These are phyloP conservation scores for Metschnikowia lochheadii DNA, from an alignment of 805 yeast species.

Conservation along the genomic window DNA sequence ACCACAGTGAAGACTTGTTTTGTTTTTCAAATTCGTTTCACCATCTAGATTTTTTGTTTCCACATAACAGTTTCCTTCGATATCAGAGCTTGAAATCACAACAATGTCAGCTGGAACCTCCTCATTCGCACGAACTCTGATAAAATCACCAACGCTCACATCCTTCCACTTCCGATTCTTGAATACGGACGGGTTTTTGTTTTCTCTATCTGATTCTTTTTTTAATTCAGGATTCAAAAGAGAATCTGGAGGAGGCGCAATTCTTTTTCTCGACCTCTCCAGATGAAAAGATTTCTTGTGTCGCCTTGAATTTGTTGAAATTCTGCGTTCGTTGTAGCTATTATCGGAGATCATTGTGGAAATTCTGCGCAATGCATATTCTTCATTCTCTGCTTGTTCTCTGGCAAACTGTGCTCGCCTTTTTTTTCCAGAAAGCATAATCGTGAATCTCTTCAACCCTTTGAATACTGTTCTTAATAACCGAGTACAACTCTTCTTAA, in stretches of 20 bases:
- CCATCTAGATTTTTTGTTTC: conserved; percentile 32
- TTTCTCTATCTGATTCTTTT: background rate
- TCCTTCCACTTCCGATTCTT: conserved; percentile 21
- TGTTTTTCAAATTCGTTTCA: conserved; percentile 45
- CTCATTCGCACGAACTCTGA: conserved; percentile 64
- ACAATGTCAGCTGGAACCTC: conserved; percentile 73
- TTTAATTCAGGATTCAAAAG: conserved; percentile 21
- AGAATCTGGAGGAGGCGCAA: conserved; percentile 17
- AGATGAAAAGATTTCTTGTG: conserved; percentile 15
- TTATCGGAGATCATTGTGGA: conserved; percentile 37
- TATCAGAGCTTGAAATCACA: conserved; percentile 62
- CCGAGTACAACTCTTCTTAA: conserved; percentile 56
- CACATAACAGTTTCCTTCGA: conserved; percentile 62
- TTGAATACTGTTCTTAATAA: conserved; percentile 14
- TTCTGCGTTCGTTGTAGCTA: conserved; percentile 14
- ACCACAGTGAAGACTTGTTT: conserved; percentile 53
- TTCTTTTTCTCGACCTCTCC: conserved; percentile 8
- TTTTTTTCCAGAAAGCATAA: conserved; percentile 25
- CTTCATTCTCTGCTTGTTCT: conserved; percentile 22
- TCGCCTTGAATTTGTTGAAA: conserved; percentile 8
- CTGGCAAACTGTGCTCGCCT: conserved; percentile 25
- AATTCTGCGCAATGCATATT: conserved; percentile 30
- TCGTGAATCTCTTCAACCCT: conserved; percentile 20
- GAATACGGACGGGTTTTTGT: conserved; percentile 11
- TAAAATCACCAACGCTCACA: conserved; percentile 53